phyloP scores from a whole-genome alignment of 768 basidiomycete genomes.

The Lactarius pseudohatsudake region DNA sequence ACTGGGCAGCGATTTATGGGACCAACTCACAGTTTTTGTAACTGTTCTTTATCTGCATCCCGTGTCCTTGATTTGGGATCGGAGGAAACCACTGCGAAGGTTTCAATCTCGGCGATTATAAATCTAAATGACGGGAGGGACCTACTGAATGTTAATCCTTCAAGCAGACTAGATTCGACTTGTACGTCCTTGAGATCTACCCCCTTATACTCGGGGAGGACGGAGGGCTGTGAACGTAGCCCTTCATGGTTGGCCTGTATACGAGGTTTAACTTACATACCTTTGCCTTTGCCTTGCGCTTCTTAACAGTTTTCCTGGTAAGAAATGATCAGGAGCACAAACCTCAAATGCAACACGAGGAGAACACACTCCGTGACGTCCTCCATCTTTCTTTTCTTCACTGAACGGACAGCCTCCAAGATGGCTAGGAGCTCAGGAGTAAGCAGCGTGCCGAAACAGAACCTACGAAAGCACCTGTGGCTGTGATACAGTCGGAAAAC shows the following conservation, averaged over 20 bases:
- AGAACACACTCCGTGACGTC: conserved; percentile 48
- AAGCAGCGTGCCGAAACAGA: not conserved
- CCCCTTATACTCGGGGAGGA: conserved; percentile 68
- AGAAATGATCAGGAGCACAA: not conserved
- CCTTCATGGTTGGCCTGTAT: not conserved
- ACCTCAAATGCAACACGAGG: not conserved
- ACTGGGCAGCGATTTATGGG: conserved; percentile 6
- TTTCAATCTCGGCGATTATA: not conserved
- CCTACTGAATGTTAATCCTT: conserved; percentile 79
- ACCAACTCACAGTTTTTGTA: conserved; percentile 62
- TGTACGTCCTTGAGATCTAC: conserved; percentile 59
- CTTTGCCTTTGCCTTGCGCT: conserved; percentile 53
- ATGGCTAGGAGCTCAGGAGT: conserved; percentile 43
- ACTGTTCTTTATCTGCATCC: conserved; percentile 64
- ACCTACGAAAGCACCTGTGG: conserved; percentile 49
- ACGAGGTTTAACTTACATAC: conserved; percentile 33
- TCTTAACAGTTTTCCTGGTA: conserved; percentile 41
- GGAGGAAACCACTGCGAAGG: conserved; percentile 61
- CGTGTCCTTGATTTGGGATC: conserved; percentile 70
- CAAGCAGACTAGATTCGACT: conserved; percentile 65
- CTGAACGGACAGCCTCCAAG: conserved; percentile 57
- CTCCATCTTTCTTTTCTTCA: conserved; percentile 76
- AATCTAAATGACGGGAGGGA: conserved; percentile 14
- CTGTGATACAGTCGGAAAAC: conserved; percentile 70
- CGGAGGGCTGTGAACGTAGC: conserved; percentile 43